Base-by-base conservation (phyloP, 345 rosid genomes). In the Salix arbutifolia region DNA sequence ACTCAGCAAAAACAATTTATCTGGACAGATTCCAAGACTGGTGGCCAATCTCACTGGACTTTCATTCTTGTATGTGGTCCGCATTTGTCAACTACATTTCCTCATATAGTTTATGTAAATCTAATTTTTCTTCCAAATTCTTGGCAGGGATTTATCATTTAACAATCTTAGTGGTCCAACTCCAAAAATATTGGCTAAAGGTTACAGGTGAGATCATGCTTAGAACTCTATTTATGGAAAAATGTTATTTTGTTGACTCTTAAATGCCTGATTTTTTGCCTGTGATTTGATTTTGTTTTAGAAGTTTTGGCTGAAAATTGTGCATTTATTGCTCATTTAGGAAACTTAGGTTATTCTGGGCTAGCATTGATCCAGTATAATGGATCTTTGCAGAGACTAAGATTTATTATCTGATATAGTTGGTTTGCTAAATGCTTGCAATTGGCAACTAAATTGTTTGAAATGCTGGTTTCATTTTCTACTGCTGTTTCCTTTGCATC, bases 91-190 rank as follows among this genome's bases (percentile, higher is more conserved):
- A 38, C 48, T 81, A 56, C 64, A 40, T 67, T 65, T 33, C 38
- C 31, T 33, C 30, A 23, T 30, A 26, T 17, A 19, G 31, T 38
- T 60, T 53, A 23, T 56, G 31, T 30, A 28, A 52, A 62, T 25
- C 37, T 66, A 31, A 40, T 25, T 44, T 66, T 56, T 72, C 60
- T 74, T 25, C 52, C 35, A 12, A 21, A 58, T 50, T 4, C 18
- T 21, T 64, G 68, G 61, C 84, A 93, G 99, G 91, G 99, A 96
- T 83, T 86, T 96, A 50, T 96, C 98, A 2, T 93, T 80, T 81
- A 93, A 96, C 81, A 96, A 96, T 86, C 92, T 93, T 30, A 96
- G 97, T 23, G 97, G 98, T 56, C 96, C 98, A 21, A 90, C 89
- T 18, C 99, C 98, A 12, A 92, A 80, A 72, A 93, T 93, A 73